These are phyloP conservation scores for Fusarium papillatum DNA, from an alignment of 2,329 filamentous ascomycete species.

Conservation along the genomic window DNA sequence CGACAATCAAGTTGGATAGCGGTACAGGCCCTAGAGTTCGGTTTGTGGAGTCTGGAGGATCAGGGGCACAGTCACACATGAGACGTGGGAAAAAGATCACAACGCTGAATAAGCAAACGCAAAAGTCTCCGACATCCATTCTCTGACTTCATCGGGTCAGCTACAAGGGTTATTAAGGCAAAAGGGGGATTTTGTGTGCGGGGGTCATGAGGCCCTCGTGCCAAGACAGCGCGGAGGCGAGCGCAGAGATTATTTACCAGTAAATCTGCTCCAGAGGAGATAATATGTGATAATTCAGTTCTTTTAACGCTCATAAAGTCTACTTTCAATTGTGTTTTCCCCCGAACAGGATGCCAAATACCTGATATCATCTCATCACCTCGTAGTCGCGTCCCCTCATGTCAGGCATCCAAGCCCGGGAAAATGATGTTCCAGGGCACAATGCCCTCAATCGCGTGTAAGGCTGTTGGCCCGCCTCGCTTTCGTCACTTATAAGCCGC, in stretches of 20 bases:
- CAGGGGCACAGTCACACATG: background rate
- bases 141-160: background rate
- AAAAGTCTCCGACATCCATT: background rate
- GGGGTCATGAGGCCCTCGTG: background rate
- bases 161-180: background rate
- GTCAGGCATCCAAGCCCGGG: background rate
- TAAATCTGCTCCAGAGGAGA: background rate
- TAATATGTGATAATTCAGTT: background rate
- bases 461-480: background rate
- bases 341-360: background rate
- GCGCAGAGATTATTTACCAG: background rate
- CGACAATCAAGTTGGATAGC: background rate
- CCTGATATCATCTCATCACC: background rate
- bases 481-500: constrained; percentile 3
- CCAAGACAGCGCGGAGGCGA: background rate
- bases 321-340: background rate
- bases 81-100: background rate
- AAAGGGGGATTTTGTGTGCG: background rate
- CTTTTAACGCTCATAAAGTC: background rate
- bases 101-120: background rate
- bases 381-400: background rate
- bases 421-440: constrained; percentile 2
- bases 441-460: background rate
- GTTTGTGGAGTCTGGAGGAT: background rate
- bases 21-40: background rate